Conservation (phyloP, 2,329 filamentous ascomycete species). For the Arthroderma sp. region DNA sequence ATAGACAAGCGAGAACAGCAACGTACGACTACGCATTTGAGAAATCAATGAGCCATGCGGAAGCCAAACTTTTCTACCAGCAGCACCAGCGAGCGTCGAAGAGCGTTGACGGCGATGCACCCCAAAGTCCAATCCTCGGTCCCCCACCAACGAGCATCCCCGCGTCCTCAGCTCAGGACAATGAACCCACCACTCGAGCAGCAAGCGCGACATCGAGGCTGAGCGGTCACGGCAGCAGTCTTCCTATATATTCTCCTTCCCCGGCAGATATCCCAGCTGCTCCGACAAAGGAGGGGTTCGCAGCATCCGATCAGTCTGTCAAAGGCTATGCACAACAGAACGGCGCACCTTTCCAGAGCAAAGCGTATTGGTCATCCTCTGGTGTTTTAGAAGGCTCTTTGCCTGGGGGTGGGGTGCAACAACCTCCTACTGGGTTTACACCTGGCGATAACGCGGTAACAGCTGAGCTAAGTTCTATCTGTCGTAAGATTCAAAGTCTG, state of each 20-base stretch:
- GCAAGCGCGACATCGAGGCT: constrained; percentile 14
- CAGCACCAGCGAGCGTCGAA: constrained; percentile 57
- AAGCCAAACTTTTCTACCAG: constrained; percentile 94
- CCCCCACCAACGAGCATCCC: constrained; percentile 20
- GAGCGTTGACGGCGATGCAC: constrained; percentile 22
- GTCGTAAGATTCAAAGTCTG: constrained; percentile 80
- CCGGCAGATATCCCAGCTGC: constrained; percentile 11
- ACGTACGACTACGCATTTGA: constrained; percentile 91
- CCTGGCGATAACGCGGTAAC: constrained; percentile 68
- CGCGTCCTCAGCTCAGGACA: constrained; percentile 6
- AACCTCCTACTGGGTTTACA: constrained; percentile 50
- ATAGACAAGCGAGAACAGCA: constrained; percentile 53
- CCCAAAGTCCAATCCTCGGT: constrained; percentile 22
- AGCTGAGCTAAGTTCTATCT: constrained; percentile 71
- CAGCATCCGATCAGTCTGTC: constrained; percentile 37
- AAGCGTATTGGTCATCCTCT: constrained; percentile 38
- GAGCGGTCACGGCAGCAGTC: constrained; percentile 11
- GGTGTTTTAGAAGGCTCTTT: constrained; percentile 46
- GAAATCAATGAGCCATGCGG: constrained; percentile 84
- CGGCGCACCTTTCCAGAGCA: constrained; percentile 41
- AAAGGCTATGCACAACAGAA: constrained; percentile 39
- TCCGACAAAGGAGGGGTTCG: constrained; percentile 17
- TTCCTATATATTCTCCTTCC: constrained; percentile 5
- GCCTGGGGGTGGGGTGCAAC: constrained; percentile 47
- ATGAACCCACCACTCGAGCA: constrained; percentile 13